Percentiles rank a stretch among this genome's conserved stretches.
Evolutionary conservation across 164 flowering plant species (phyloP).

Genomic region (Cinnamomum chago): DNA sequence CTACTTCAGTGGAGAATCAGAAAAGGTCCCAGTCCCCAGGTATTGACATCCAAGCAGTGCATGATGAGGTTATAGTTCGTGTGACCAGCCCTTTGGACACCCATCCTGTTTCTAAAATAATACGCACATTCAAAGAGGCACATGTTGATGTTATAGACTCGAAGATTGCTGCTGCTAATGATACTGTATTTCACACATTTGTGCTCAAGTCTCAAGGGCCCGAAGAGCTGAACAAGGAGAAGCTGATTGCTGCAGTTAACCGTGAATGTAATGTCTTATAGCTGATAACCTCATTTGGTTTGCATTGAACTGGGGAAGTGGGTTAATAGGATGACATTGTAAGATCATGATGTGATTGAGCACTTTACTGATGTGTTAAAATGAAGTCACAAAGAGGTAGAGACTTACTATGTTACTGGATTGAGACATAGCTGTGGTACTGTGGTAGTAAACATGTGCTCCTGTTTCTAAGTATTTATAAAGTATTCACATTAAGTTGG

Average conservation of each 20-base stretch:
- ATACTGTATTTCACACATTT: slow-evolving; percentile 73
- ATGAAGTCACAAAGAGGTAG: no score
- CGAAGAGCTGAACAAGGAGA: slow-evolving; percentile 69
- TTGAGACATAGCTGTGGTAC: no score
- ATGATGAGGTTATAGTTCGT: slow-evolving; percentile 60
- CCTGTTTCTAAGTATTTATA: background rate
- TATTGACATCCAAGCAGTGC: slow-evolving; percentile 48
- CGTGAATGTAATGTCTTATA: slow-evolving; percentile 1
- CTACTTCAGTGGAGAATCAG: slow-evolving; percentile 19
- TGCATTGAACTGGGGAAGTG: no score
- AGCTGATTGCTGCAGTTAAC: slow-evolving; percentile 58
- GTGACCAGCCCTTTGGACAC: slow-evolving; percentile 60
- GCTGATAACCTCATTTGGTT: background rate
- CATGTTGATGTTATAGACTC: slow-evolving; percentile 58
- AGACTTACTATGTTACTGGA: no score
- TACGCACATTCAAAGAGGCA: slow-evolving; percentile 63
- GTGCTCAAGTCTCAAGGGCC: slow-evolving; percentile 64
- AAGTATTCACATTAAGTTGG: background rate
- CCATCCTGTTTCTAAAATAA: slow-evolving; percentile 70
- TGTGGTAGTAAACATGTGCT: background rate
- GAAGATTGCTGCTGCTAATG: slow-evolving; percentile 45
- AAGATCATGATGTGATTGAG: no score
- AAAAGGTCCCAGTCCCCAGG: slow-evolving; percentile 22
- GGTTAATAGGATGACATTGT: background rate
- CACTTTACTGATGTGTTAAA: no score